These are phyloP conservation scores for Talaromyces proteolyticus DNA, from an alignment of 495 filamentous ascomycete genomes.

Conservation along the genomic window DNA sequence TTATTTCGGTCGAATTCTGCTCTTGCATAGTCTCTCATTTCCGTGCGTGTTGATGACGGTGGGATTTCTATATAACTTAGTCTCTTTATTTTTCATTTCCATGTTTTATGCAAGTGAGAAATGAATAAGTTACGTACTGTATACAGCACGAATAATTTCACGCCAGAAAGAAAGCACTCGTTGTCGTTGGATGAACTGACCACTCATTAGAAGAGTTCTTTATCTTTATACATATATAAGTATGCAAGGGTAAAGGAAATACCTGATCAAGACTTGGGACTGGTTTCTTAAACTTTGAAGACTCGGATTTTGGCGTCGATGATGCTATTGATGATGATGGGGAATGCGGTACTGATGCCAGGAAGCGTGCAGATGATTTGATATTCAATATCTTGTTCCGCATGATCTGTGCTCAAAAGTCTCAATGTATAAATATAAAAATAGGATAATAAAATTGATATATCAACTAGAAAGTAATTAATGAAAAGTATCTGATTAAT, in stretches of 20 bases:
- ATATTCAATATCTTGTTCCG: not conserved
- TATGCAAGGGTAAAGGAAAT: not conserved
- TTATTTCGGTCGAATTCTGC: constrained; percentile 71
- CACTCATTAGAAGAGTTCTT: not conserved
- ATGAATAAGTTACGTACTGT: constrained; percentile 1
- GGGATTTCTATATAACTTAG: constrained; percentile 27
- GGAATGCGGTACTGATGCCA: not conserved
- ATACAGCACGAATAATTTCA: constrained; percentile 5
- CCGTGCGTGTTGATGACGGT: constrained; percentile 45
- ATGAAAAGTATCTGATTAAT: too few species aligned
- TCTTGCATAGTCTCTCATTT: constrained; percentile 67
- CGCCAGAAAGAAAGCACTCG: constrained; percentile 7
- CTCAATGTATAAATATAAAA: not conserved
- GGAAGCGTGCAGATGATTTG: not conserved
- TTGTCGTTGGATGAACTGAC: constrained; percentile 3
- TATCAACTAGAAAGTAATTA: too few species aligned
- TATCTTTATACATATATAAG: not conserved
- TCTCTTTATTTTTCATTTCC: not conserved
- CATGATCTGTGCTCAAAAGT: not conserved
- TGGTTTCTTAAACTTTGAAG: constrained; percentile 1
- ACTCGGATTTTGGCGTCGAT: not conserved
- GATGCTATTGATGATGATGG: not conserved
- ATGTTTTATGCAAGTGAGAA: not conserved
- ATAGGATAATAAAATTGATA: not conserved
- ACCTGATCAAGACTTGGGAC: constrained; percentile 4